These are phyloP conservation scores for Amanita subjunquillea DNA, from an alignment of 768 basidiomycete species.

Conservation along the genomic window DNA sequence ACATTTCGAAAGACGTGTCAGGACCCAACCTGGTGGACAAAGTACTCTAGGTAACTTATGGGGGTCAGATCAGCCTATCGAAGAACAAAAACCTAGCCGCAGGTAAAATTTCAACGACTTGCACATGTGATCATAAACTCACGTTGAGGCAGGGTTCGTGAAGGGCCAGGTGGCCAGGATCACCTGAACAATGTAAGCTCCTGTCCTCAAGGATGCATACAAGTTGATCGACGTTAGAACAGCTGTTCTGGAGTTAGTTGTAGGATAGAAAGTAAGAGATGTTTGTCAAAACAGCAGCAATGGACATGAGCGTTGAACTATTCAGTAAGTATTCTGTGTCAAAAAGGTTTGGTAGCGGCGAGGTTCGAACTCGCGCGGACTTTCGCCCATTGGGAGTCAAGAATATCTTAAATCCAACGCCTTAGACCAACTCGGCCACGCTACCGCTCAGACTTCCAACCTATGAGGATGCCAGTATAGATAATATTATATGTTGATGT, in stretches of 20 bases:
- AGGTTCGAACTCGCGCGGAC: slow-evolving; percentile 89
- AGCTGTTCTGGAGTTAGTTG: too few species aligned
- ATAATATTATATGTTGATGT: too few species aligned
- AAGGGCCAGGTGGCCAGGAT: slow-evolving; percentile 60
- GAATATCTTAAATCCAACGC: slow-evolving; percentile 76
- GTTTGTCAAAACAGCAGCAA: too few species aligned
- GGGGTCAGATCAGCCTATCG: slow-evolving; percentile 25
- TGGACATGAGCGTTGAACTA: too few species aligned
- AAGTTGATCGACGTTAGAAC: too few species aligned
- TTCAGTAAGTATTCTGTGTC: too few species aligned
- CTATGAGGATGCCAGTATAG: too few species aligned
- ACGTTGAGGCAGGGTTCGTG: slow-evolving; percentile 38
- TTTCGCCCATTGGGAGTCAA: slow-evolving; percentile 77
- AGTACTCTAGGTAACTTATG: slow-evolving; percentile 38
- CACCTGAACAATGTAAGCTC: slow-evolving; percentile 34
- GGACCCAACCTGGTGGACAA: slow-evolving; percentile 34
- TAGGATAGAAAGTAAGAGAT: too few species aligned
- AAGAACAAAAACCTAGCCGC: slow-evolving; percentile 60
- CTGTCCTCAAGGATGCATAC: too few species aligned
- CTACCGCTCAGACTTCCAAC: slow-evolving; percentile 22
- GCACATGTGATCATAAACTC: slow-evolving; percentile 6
- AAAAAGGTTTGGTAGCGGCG: slow-evolving; percentile 55
- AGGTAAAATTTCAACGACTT: slow-evolving; percentile 29
- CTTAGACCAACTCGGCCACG: slow-evolving; percentile 89
- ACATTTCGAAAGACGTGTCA: slow-evolving; percentile 25